Percentiles rank a stretch among this genome's conserved stretches.
Evolutionary conservation across 176 grass and related monocot genomes (phyloP).

Genomic region (Musa troglodytarum): DNA sequence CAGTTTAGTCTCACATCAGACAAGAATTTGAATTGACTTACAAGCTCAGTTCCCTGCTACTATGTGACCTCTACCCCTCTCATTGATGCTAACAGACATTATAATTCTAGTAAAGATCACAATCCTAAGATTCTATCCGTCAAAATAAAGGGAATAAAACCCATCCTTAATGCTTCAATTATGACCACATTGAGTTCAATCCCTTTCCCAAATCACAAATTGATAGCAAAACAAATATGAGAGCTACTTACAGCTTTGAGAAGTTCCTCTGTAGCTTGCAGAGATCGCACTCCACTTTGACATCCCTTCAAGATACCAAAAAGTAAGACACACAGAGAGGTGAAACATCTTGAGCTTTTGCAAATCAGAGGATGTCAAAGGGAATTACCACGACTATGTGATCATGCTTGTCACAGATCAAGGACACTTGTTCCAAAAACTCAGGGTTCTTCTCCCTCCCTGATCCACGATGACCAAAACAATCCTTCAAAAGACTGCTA

Average conservation of each 20-base stretch:
- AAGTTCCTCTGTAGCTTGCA: slow-evolving; percentile 52
- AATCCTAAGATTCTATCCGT: too few species aligned
- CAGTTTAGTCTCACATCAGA: too few species aligned
- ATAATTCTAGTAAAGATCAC: too few species aligned
- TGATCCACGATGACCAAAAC: slow-evolving; percentile 13
- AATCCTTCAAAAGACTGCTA: not conserved
- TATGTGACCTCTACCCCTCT: too few species aligned
- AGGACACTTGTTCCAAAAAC: slow-evolving; percentile 50
- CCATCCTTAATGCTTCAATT: too few species aligned
- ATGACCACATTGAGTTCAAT: too few species aligned
- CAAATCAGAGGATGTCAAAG: not conserved
- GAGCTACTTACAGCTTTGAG: slow-evolving; percentile 39
- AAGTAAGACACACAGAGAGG: not conserved
- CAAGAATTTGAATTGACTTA: too few species aligned
- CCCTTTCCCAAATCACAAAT: too few species aligned
- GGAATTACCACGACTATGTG: slow-evolving; percentile 45
- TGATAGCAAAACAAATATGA: not conserved
- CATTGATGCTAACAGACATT: too few species aligned
- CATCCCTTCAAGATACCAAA: slow-evolving; percentile 39
- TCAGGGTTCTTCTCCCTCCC: slow-evolving; percentile 54
- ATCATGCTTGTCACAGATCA: slow-evolving; percentile 45
- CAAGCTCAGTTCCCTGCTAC: too few species aligned
- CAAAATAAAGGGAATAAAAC: too few species aligned
- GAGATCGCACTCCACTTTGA: slow-evolving; percentile 60
- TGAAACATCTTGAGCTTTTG: not conserved